Evolutionary conservation across 192 early-diverging fungal species (phyloP).

Genomic region (Lobulomyces angularis): DNA sequence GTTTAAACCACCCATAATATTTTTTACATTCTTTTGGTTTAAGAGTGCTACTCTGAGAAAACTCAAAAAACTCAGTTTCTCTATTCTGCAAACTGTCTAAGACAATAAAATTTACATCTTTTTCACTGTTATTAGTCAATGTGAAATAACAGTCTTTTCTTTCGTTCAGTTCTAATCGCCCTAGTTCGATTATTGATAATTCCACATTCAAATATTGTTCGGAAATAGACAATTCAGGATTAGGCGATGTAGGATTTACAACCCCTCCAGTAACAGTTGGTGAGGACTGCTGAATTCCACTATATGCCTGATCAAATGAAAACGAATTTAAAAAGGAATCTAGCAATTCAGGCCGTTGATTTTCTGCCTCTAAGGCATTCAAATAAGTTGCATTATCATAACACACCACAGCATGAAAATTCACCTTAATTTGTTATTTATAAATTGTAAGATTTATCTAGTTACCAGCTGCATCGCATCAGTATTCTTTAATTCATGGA

Average conservation of each 20-base stretch:
- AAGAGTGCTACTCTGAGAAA: no score
- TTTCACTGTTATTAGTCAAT: conserved; percentile 19
- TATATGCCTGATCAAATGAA: neutral
- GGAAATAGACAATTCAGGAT: conserved; percentile 2
- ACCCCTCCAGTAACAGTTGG: conserved; percentile 3
- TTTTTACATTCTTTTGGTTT: no score
- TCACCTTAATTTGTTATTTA: no score
- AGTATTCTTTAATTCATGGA: conserved; percentile 73
- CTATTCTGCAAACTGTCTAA: neutral
- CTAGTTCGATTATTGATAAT: conserved; percentile 31
- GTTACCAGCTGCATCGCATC: conserved; percentile 65
- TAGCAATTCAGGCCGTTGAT: neutral
- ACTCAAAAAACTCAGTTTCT: no score
- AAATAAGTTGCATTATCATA: conserved; percentile 18
- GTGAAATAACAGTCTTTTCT: conserved; percentile 44
- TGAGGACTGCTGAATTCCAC: conserved; percentile 6
- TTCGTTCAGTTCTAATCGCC: conserved; percentile 30
- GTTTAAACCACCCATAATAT: no score
- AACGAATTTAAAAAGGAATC: neutral
- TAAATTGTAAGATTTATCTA: no score
- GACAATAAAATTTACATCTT: conserved; percentile 1
- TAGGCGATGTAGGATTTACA: neutral
- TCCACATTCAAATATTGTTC: conserved; percentile 23
- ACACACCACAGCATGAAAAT: conserved; percentile 45
- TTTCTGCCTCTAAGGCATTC: conserved; percentile 5